Evolutionary conservation across 2,329 filamentous ascomycete genomes (phyloP).

Genomic region (Stemphylium beticola): DNA sequence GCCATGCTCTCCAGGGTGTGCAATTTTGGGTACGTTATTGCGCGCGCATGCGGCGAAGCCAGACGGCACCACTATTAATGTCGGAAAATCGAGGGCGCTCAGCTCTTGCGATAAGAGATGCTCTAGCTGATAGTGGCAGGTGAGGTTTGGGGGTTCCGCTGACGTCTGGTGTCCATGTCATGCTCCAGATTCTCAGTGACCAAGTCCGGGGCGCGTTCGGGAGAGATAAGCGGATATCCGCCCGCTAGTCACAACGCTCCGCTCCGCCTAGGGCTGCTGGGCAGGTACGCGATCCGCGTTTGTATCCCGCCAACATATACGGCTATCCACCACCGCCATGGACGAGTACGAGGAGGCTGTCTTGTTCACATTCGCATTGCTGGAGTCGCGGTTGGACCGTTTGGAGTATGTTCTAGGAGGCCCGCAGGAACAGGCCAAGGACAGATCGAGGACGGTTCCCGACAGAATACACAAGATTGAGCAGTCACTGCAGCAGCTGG

Average conservation of each 20-base stretch:
- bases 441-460: conserved; percentile 37
- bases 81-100: background rate
- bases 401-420: conserved; percentile 53
- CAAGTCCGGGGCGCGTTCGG: conserved; percentile 6
- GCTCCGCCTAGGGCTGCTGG: background rate
- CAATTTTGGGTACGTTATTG: conserved; percentile 23
- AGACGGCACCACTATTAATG: background rate
- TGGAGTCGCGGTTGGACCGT: conserved; percentile 54
- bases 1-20: conserved; percentile 48
- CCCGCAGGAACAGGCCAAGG: conserved; percentile 25
- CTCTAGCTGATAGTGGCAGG: conserved; percentile 1
- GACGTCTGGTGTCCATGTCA: conserved; percentile 14
- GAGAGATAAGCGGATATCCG: conserved; percentile 10
- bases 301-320: conserved; percentile 17
- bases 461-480: conserved; percentile 49
- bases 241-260: conserved; percentile 23
- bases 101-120: background rate
- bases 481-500: conserved; percentile 47
- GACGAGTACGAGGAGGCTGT: conserved; percentile 49
- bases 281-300: conserved; percentile 27
- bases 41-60: conserved; percentile 34
- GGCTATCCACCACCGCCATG: conserved; percentile 28
- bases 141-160: conserved; percentile 11
- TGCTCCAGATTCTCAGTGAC: background rate
- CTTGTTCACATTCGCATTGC: conserved; percentile 51